Evolutionary conservation across 768 basidiomycete genomes (phyloP).

Genomic region (Chalciporus piperatus): DNA sequence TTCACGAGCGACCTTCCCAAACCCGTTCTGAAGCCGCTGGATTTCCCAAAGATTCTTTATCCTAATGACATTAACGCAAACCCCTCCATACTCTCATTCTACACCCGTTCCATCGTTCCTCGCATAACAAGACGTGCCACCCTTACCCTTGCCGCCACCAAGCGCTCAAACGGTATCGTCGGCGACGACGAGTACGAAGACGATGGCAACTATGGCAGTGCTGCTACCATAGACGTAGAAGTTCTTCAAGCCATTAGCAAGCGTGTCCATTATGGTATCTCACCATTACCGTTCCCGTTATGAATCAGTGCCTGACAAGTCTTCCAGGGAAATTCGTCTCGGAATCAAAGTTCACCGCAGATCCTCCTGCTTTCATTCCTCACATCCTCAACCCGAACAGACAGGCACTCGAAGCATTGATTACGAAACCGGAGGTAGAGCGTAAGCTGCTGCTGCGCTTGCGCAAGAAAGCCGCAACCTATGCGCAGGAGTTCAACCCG

Average conservation of each 20-base stretch:
- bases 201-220: constrained; percentile 97
- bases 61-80: constrained; percentile 86
- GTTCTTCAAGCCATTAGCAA: constrained; percentile 97
- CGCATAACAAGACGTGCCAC: constrained; percentile 80
- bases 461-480: constrained; percentile 76
- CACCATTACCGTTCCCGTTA: constrained; percentile 13
- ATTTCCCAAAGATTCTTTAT: constrained; percentile 74
- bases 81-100: constrained; percentile 82
- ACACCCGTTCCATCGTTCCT: constrained; percentile 84
- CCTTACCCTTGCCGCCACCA: constrained; percentile 57
- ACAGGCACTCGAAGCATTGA: constrained; percentile 74
- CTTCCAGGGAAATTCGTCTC: constrained; percentile 94
- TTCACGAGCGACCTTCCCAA: constrained; percentile 81
- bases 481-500: constrained; percentile 79
- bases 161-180: constrained; percentile 62
- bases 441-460: constrained; percentile 76
- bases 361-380: constrained; percentile 87
- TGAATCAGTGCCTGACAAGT: constrained; percentile 1
- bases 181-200: constrained; percentile 77
- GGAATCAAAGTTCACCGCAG: constrained; percentile 90
- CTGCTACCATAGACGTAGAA: constrained; percentile 92
- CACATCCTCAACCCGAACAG: constrained; percentile 83
- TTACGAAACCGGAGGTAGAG: constrained; percentile 98
- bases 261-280: constrained; percentile 93
- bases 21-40: constrained; percentile 72